These are phyloP conservation scores for Berkeleyomyces rouxiae DNA, from an alignment of 2,329 filamentous ascomycete species.

Conservation along the genomic window DNA sequence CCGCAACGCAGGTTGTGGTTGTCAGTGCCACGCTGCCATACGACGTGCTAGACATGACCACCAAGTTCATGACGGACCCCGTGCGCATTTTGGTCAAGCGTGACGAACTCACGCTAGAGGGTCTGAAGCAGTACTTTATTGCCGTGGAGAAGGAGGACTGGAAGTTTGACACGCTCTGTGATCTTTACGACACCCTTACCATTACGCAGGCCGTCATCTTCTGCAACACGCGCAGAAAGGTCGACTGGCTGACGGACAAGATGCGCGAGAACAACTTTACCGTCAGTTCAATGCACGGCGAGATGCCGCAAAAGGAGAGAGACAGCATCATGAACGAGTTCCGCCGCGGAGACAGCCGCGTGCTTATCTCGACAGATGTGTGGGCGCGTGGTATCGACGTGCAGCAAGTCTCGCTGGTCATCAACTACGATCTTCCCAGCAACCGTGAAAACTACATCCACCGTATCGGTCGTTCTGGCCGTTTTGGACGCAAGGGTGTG, in stretches of 20 bases:
- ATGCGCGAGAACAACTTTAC: constrained; percentile 99
- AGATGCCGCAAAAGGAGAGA: constrained; percentile 96
- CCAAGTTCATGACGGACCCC: constrained; percentile 98
- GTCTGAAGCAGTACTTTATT: constrained; percentile 97
- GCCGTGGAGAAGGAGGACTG: constrained; percentile 98
- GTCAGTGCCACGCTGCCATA: constrained; percentile 93
- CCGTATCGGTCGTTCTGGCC: constrained; percentile 85
- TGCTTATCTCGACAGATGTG: constrained; percentile 93
- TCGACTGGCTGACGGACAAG: constrained; percentile 98
- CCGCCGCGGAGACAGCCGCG: constrained; percentile 85
- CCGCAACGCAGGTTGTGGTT: constrained; percentile 94
- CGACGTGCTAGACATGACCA: constrained; percentile 97
- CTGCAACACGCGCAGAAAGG: constrained; percentile 97
- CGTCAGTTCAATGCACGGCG: constrained; percentile 95
- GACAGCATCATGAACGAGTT: constrained; percentile 99
- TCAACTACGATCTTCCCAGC: constrained; percentile 96
- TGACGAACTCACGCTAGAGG: constrained; percentile 94
- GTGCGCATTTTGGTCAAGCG: constrained; percentile 95
- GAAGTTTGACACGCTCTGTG: constrained; percentile 98
- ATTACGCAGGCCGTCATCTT: constrained; percentile 99
- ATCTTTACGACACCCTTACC: constrained; percentile 95
- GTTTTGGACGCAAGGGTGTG: constrained; percentile 95
- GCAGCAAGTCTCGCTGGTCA: constrained; percentile 92
- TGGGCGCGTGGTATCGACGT: constrained; percentile 98
- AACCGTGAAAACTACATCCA: constrained; percentile 99